Evolutionary conservation across 1,284 basidiomycete genomes (phyloP).

Genomic region (Boletellus deceptivus): DNA sequence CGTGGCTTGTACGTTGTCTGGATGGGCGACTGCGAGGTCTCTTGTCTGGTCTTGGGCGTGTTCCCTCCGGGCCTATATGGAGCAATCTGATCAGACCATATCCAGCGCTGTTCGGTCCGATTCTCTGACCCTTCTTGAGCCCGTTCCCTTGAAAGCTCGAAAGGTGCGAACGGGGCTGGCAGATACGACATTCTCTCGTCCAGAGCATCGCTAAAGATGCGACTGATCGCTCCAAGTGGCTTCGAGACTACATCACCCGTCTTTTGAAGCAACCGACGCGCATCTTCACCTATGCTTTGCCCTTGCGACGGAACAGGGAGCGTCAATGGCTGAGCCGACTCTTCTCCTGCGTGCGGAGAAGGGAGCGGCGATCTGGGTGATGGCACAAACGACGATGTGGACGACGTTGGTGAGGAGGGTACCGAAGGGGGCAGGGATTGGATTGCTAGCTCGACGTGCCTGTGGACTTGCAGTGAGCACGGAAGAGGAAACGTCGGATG

Average conservation of each 20-base stretch:
- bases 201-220: slow-evolving; percentile 79
- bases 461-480: slow-evolving; percentile 24
- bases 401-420: slow-evolving; percentile 47
- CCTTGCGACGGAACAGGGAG: slow-evolving; percentile 52
- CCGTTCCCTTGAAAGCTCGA: slow-evolving; percentile 52
- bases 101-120: slow-evolving; percentile 29
- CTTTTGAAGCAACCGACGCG: slow-evolving; percentile 78
- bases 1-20: slow-evolving; percentile 76
- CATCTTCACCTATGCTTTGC: slow-evolving; percentile 70
- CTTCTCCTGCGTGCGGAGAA: slow-evolving; percentile 72
- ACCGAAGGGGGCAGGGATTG: slow-evolving; percentile 66
- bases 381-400: slow-evolving; percentile 25
- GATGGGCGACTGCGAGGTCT: slow-evolving; percentile 36
- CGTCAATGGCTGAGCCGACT: slow-evolving; percentile 76
- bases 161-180: slow-evolving; percentile 62
- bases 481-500: neutral
- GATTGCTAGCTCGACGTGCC: slow-evolving; percentile 85
- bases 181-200: slow-evolving; percentile 59
- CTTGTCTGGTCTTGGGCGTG: slow-evolving; percentile 38
- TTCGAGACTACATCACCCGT: slow-evolving; percentile 88
- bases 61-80: slow-evolving; percentile 36
- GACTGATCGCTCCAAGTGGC: slow-evolving; percentile 82
- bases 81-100: slow-evolving; percentile 39
- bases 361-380: slow-evolving; percentile 26
- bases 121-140: slow-evolving; percentile 25